A percentile compares a stretch with the other conserved stretches of the same genome.
These are phyloP conservation scores for Fusarium chlamydosporum DNA, from an alignment of 2,329 filamentous ascomycete genomes.

Conservation along the genomic window DNA sequence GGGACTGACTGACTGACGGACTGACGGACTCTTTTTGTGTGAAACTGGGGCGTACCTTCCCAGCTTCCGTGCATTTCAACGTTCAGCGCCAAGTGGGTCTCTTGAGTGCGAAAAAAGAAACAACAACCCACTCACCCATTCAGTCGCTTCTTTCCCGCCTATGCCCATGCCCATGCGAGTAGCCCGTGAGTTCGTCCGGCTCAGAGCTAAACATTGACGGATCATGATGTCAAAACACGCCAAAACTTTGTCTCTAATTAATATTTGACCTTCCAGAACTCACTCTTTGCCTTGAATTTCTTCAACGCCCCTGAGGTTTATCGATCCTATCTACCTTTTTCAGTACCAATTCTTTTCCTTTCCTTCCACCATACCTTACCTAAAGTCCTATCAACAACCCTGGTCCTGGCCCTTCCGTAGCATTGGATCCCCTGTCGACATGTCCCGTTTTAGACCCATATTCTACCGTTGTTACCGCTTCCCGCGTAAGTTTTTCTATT, in stretches of 20 bases:
- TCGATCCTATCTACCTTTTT: too few relatives aligned
- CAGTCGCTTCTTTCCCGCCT: conserved; percentile 1
- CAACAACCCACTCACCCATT: conserved; percentile 10
- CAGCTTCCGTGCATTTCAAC: conserved; percentile 11
- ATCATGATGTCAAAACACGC: conserved; percentile 25
- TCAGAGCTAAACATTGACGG: conserved; percentile 9
- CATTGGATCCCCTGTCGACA: conserved; percentile 15
- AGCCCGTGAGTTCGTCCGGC: conserved; percentile 14
- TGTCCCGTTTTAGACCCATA: conserved; percentile 23
- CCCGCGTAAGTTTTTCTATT: conserved; percentile 7
- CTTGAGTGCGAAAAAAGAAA: conserved; percentile 28
- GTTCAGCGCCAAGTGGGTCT: conserved; percentile 24
- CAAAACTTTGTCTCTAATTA: background rate
- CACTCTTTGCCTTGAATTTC: background rate
- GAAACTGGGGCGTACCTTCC: conserved; percentile 39
- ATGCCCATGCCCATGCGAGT: background rate
- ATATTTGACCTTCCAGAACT: background rate
- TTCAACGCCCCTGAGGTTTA: background rate
- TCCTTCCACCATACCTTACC: background rate
- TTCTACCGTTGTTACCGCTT: conserved; percentile 38
- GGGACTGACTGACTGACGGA: too few relatives aligned
- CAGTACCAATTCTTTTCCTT: background rate
- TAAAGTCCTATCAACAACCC: conserved; percentile 33
- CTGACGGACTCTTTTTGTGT: conserved; percentile 1
- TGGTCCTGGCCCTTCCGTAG: conserved; percentile 23